Base-by-base conservation (phyloP, 371 early-diverging fungal genomes). In the Rhizopus stolonifer region DNA sequence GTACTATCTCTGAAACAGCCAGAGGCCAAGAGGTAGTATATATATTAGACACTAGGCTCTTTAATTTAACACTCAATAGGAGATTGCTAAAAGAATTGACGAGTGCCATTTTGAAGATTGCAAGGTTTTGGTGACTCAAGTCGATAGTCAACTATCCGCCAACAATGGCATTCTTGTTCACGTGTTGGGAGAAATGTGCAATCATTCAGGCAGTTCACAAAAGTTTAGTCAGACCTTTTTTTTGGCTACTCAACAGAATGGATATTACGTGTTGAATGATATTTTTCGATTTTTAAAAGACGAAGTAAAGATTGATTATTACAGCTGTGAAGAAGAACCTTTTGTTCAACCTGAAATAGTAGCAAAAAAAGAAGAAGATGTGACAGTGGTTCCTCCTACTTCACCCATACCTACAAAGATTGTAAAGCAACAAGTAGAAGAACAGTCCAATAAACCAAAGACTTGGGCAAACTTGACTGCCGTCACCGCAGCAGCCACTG, bases 211-310 rank as follows among this genome's bases (percentile, higher is more conserved):
- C 23, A 69, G 89, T 31, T 80, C 88, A 24, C 89, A 88, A 70
- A 90, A 90, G 69, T 98, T 96, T 58, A 87, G 83, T 23, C 96
- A 98, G 68, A 94, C 96, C 24, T 96, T 98, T 74, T 89, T 94
- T 64, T 74, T 98, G 45, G 95, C 93, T 31, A 84, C 85, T 65
- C 93, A 95, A 66, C 89, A 89, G 18, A 84, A 84, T 49, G 95
- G 96, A 13, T 98, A 88, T 73, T 95, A 86, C 66, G 92, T 96
- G 23, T 72, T 90, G 69, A 96, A 95, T 69, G 96, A 96, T 68
- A 93, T 98, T 53, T 88, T 96, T 77, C 88, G 98, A 46, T 97
- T 87, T 78, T 67, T 96, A 56, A 89, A 88, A 68, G 96, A 96
- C 22, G 92, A 90, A 47, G 64, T 76, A 2, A 59, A 69, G 3